phyloP scores from a whole-genome alignment of 495 filamentous ascomycete genomes.

The Penicillium bialowiezense region DNA sequence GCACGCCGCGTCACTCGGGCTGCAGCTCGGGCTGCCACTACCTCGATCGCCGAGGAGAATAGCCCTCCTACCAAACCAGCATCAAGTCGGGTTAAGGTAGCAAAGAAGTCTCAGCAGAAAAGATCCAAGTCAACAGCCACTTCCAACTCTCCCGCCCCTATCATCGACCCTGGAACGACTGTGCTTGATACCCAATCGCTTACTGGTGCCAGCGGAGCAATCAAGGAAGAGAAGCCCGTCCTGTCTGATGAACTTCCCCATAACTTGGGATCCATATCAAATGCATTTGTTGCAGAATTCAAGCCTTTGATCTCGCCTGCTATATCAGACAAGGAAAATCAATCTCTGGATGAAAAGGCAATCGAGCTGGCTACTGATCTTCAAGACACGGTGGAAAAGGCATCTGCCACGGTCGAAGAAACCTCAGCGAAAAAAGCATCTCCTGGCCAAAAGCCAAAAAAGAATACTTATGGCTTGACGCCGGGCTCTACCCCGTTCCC shows the following conservation, averaged over 20 bases:
- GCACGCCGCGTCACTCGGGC: conserved; percentile 26
- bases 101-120: not conserved
- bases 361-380: conserved; percentile 9
- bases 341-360: conserved; percentile 12
- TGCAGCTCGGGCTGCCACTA: conserved; percentile 13
- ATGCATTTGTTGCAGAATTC: not conserved
- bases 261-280: conserved; percentile 31
- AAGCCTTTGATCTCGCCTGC: not conserved
- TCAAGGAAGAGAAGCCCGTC: conserved; percentile 21
- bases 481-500: conserved; percentile 64
- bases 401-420: conserved; percentile 5
- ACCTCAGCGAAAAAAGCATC: conserved; percentile 16
- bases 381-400: conserved; percentile 20
- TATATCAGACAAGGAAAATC: conserved; percentile 6
- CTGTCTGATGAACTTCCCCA: conserved; percentile 39
- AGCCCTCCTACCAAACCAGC: conserved; percentile 1
- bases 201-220: not conserved
- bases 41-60: not conserved
- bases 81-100: not conserved
- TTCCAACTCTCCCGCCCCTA: not conserved
- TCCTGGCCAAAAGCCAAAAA: conserved; percentile 14
- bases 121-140: not conserved
- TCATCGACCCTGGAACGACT: not conserved
- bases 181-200: not conserved
- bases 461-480: conserved; percentile 37